Base-by-base conservation (phyloP, 345 rosid species). In the Camelina neglecta region DNA sequence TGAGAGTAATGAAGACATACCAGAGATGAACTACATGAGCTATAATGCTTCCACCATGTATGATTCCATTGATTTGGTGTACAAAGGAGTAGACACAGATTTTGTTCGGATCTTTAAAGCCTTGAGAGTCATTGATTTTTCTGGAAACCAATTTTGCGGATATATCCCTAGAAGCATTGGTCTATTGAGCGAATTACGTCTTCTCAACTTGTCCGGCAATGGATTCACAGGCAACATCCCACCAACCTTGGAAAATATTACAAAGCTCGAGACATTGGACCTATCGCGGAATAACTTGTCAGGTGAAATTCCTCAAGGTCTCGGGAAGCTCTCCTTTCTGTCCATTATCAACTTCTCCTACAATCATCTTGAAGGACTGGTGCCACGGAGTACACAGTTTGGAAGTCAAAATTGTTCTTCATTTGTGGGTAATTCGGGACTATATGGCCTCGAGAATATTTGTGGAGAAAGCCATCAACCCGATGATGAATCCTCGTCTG, bases 351-450 rank as follows among this genome's bases (percentile, higher is more conserved):
- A 64, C 45, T 45, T 74, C 3, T 65, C 77, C 9, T 0, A 54
- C 23, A 74, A 74, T 44, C 48, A 42, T 29, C 71, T 74, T 0
- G 0, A 55, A 51, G 72, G 72, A 6, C 21, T 44, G 11, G 54
- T 65, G n/a, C 77, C 65, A 41, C 29, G 0, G 3, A 65, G 49
- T 36, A 44, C 58, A 35, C 78, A 65, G 38, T 74, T 65, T 73
- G 11, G 2, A 56, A 74, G 12, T 6, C 72, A 74, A 56, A 20
- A 53, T 0, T 31, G 53, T 42, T 53, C 65, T n/a, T 65, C 72
- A 41, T 41, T 74, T 12, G 1, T n/a, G 26, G 71, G 10, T 13
- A 74, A 74, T 23, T 1, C n/a, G 0, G 29, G 57, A 39, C 65
- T 74, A 1, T 65, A 42, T 3, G 77, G 72, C 9, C 58, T 48